Evolutionary conservation across 495 filamentous ascomycete genomes (phyloP).

Genomic region (Penicillium simplicissimum): DNA sequence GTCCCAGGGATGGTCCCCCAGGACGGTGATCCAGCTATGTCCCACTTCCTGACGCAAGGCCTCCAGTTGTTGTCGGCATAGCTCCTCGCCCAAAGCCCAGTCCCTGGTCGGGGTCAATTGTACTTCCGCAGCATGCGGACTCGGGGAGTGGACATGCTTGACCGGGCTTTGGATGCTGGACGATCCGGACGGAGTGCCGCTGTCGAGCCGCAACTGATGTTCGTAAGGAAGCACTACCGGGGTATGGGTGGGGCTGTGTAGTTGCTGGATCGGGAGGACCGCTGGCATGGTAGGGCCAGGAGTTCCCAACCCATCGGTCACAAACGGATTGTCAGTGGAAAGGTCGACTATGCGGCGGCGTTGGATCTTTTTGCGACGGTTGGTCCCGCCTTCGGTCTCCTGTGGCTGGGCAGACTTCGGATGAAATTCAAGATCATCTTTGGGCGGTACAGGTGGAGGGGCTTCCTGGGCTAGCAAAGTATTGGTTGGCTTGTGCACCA

Average conservation of each 20-base stretch:
- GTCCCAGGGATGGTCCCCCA: slow-evolving; percentile 76
- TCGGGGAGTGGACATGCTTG: slow-evolving; percentile 22
- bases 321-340: slow-evolving; percentile 60
- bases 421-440: slow-evolving; percentile 26
- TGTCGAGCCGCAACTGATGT: slow-evolving; percentile 40
- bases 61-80: slow-evolving; percentile 83
- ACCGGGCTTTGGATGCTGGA: slow-evolving; percentile 29
- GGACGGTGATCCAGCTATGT: slow-evolving; percentile 78
- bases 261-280: slow-evolving; percentile 34
- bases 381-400: slow-evolving; percentile 39
- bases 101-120: slow-evolving; percentile 37
- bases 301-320: slow-evolving; percentile 35
- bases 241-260: slow-evolving; percentile 33
- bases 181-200: slow-evolving; percentile 34
- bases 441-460: neutral
- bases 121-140: slow-evolving; percentile 19
- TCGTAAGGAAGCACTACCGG: slow-evolving; percentile 34
- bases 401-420: slow-evolving; percentile 35
- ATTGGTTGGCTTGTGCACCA: slow-evolving; percentile 58
- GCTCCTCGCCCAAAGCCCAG: slow-evolving; percentile 71
- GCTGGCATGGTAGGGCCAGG: slow-evolving; percentile 33
- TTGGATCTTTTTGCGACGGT: slow-evolving; percentile 51
- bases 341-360: slow-evolving; percentile 83
- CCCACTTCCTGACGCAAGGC: slow-evolving; percentile 80
- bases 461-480: slow-evolving; percentile 13